These are phyloP conservation scores for Eremothecium gossypii DNA, from an alignment of 1,139 yeast species.

Conservation along the genomic window DNA sequence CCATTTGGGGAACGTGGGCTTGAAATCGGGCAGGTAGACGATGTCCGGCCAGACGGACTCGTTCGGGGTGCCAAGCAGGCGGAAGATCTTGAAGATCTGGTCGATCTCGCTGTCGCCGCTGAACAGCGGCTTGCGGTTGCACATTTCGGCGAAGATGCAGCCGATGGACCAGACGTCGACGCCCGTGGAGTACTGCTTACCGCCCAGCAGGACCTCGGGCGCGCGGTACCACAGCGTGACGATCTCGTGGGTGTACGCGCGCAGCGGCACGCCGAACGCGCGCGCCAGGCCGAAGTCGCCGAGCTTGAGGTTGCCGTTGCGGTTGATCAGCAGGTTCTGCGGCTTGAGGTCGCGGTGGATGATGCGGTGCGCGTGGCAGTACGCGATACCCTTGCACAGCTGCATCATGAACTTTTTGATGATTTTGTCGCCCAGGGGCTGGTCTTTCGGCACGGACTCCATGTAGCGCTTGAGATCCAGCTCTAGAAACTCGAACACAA, in stretches of 20 bases:
- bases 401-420: constrained; percentile 91
- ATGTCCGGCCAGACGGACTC: constrained; percentile 97
- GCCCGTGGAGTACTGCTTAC: constrained; percentile 94
- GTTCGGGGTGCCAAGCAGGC: constrained; percentile 89
- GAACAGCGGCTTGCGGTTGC: constrained; percentile 86
- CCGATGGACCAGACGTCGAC: constrained; percentile 99
- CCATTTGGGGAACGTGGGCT: constrained; percentile 96
- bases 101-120: constrained; percentile 98
- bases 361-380: constrained; percentile 92
- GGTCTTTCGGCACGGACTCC: constrained; percentile 92
- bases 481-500: constrained; percentile 90
- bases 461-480: constrained; percentile 91
- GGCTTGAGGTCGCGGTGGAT: constrained; percentile 95
- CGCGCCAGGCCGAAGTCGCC: constrained; percentile 98
- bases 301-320: constrained; percentile 88
- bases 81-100: constrained; percentile 89
- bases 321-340: constrained; percentile 85
- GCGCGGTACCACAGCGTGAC: constrained; percentile 98
- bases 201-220: constrained; percentile 92
- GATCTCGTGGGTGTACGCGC: constrained; percentile 96
- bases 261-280: constrained; percentile 92
- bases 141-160: constrained; percentile 97
- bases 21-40: constrained; percentile 85
- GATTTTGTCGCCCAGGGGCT: constrained; percentile 82
- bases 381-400: constrained; percentile 82